Percentiles rank a stretch among this genome's conserved stretches.
phyloP scores from a whole-genome alignment of 2,329 filamentous ascomycete species.

The Pyricularia pennisetigena region DNA sequence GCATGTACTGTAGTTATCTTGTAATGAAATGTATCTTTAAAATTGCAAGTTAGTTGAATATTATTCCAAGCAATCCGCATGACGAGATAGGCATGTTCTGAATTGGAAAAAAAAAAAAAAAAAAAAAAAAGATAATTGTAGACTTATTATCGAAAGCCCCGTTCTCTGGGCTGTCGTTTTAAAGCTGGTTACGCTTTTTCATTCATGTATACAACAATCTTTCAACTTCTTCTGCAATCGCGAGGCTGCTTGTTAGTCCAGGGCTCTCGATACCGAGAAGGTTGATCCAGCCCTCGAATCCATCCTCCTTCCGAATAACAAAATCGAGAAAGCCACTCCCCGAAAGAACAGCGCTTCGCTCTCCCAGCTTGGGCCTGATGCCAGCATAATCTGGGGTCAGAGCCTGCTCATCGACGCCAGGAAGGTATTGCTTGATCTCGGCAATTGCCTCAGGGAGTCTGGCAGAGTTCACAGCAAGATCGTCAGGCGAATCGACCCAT shows the following conservation, averaged over 20 bases:
- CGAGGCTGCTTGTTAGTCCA: conserved; percentile 76
- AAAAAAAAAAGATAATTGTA: no score
- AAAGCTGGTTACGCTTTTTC: background rate
- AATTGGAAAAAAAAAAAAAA: no score
- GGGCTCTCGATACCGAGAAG: conserved; percentile 89
- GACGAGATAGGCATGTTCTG: background rate
- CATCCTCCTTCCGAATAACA: conserved; percentile 65
- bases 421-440: conserved; percentile 74
- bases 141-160: background rate
- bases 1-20: background rate
- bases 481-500: conserved; percentile 66
- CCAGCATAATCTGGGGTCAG: conserved; percentile 81
- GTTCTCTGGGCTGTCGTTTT: background rate
- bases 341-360: conserved; percentile 31
- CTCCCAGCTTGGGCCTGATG: conserved; percentile 74
- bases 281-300: conserved; percentile 77
- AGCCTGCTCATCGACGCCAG: conserved; percentile 54
- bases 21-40: background rate
- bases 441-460: conserved; percentile 57
- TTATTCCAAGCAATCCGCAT: background rate
- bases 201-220: conserved; percentile 32
- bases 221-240: conserved; percentile 70
- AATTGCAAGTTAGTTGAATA: background rate
- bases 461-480: conserved; percentile 57
- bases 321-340: conserved; percentile 75